These are phyloP conservation scores for Strobilomyces dryophilus DNA, from an alignment of 768 basidiomycete genomes.

Conservation along the genomic window DNA sequence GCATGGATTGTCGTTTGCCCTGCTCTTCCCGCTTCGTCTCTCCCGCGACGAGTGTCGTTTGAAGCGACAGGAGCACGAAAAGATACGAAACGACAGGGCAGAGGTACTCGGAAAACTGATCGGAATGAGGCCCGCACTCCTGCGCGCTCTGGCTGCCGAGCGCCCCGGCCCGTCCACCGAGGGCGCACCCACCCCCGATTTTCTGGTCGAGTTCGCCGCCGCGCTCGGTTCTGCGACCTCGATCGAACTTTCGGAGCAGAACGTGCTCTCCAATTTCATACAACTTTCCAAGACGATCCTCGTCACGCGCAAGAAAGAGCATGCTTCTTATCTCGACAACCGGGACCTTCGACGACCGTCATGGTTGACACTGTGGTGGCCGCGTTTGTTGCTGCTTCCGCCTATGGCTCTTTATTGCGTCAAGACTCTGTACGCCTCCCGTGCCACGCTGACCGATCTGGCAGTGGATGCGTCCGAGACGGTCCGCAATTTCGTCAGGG, in stretches of 20 bases:
- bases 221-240: conserved; percentile 18
- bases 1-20: conserved; percentile 7
- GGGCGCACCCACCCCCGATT: conserved; percentile 5
- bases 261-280: conserved; percentile 10
- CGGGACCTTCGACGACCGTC: conserved; percentile 61
- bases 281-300: conserved; percentile 19
- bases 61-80: conserved; percentile 57
- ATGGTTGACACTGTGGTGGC: conserved; percentile 71
- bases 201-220: conserved; percentile 22
- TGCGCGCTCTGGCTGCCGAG: conserved; percentile 26
- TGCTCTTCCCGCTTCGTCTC: conserved; percentile 54
- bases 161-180: background rate
- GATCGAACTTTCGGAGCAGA: conserved; percentile 9
- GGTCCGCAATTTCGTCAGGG: conserved; percentile 63
- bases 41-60: conserved; percentile 62
- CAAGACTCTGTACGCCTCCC: conserved; percentile 52
- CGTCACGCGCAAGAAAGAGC: conserved; percentile 27
- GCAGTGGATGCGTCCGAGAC: conserved; percentile 64
- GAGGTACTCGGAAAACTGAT: conserved; percentile 62
- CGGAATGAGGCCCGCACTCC: conserved; percentile 46
- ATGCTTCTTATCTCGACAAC: conserved; percentile 27
- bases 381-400: conserved; percentile 72
- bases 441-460: conserved; percentile 52
- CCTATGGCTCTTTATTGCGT: conserved; percentile 54
- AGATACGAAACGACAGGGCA: conserved; percentile 64